Base-by-base conservation (phyloP, 257 asterid genomes). In the Solanum corneliomulleri region DNA sequence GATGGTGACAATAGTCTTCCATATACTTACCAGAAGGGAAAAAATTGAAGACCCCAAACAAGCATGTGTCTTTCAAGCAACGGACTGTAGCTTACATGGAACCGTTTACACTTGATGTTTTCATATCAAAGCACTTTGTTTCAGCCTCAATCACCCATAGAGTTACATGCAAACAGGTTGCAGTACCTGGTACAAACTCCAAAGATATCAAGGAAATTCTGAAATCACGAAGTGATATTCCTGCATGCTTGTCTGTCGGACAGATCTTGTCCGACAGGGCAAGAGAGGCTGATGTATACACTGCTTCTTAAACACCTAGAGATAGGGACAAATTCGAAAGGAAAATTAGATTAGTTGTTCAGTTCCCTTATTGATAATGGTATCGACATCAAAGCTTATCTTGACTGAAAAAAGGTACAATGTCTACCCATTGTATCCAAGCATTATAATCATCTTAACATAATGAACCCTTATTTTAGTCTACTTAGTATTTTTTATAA, bases 311-410 rank as follows among this genome's bases (percentile, higher is more conserved):
- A 84, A 97, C 98, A 39, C 99, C 98, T 6, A 90, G 99, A 87
- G 98, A 95, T 66, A 92, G 97, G 83, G 99, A 95, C 89, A 95
- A 95, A 91, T 97, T 97, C 39, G 98, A 95, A 92, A 98, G 98
- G 21, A 97, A 95, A 77, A 94, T 95, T 83, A 93, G 98, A 91
- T 98, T 97, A 4, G 96, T 97, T 37, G 98, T 97, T 87, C 98
- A 95, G 94, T 94, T 94, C 98, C 83, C 97, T 95, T 86, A 94
- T 97, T 83, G 99, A 97, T 89, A 94, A 85, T 93, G 99, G 98
- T 64, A 94, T 97, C 82, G 98, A 95, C 91, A 82, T 94, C 39
- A 97, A 97, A 90, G 86, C 95, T 89, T 97, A 95, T 89, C 98
- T 97, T 47, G 98, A 94, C 87, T 96, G 91, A 94, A 16, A 49